These are phyloP conservation scores for Macrolepiota fuliginosa DNA, from an alignment of 768 basidiomycete species.

Conservation along the genomic window DNA sequence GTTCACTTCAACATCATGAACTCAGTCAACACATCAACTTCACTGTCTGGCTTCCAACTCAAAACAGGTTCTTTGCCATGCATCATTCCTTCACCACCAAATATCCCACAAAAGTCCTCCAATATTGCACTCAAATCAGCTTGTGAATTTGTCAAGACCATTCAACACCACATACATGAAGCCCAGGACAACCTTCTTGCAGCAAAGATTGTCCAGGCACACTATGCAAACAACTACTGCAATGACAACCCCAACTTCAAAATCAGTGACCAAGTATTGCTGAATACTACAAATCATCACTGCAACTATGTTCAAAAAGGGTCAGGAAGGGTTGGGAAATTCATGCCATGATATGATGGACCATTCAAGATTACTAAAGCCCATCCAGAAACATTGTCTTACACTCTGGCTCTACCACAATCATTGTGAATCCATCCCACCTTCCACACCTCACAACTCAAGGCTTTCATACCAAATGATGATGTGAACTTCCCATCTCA, in stretches of 20 bases:
- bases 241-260: not conserved
- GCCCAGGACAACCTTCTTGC: conserved; percentile 23
- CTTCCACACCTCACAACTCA: not conserved
- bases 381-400: not conserved
- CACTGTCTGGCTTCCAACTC: conserved; percentile 27
- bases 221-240: not conserved
- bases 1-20: conserved; percentile 31
- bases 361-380: not conserved
- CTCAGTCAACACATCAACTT: conserved; percentile 24
- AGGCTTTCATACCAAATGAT: not conserved
- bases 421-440: not conserved
- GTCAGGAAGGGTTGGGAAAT: not conserved
- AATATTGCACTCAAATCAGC: conserved; percentile 8
- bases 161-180: conserved; percentile 18
- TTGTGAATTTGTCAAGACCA: conserved; percentile 14
- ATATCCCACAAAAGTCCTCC: conserved; percentile 13
- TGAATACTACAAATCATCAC: not conserved
- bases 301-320: not conserved
- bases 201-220: conserved; percentile 3
- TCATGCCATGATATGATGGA: not conserved
- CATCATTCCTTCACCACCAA: conserved; percentile 19
- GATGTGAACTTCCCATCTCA: not conserved
- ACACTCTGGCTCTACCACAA: not conserved
- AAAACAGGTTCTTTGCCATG: conserved; percentile 19
- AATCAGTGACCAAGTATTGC: not conserved